A percentile compares a stretch with the other conserved stretches of the same genome.
Evolutionary conservation across 495 filamentous ascomycete genomes (phyloP).

Genomic region (Parachaetomium inaequale): DNA sequence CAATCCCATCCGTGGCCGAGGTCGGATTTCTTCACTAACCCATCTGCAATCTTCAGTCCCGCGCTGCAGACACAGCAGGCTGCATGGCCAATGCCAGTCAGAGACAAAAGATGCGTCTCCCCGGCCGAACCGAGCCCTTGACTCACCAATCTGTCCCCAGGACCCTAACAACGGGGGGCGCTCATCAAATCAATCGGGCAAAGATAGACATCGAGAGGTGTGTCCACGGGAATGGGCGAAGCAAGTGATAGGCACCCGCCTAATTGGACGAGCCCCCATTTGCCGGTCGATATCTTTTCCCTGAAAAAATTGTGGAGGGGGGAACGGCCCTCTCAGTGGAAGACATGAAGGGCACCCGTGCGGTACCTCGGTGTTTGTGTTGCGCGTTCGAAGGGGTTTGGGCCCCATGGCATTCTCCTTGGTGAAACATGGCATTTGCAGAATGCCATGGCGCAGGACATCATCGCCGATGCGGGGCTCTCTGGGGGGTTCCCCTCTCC

Average conservation of each 20-base stretch:
- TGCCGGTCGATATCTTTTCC: background rate
- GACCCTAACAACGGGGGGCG: too few relatives aligned
- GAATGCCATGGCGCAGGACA: constrained; percentile 21
- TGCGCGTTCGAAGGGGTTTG: background rate
- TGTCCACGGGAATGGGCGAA: too few relatives aligned
- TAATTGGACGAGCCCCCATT: background rate
- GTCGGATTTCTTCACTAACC: background rate
- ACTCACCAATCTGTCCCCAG: too few relatives aligned
- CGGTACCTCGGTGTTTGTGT: background rate
- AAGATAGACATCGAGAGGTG: too few relatives aligned
- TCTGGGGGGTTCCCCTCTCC: background rate
- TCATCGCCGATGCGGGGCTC: background rate
- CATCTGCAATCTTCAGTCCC: background rate
- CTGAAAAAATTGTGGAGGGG: background rate
- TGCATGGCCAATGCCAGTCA: too few relatives aligned
- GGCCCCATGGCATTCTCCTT: constrained; percentile 14
- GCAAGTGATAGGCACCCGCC: too few relatives aligned
- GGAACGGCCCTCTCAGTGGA: background rate
- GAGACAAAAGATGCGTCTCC: too few relatives aligned
- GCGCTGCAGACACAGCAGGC: background rate
- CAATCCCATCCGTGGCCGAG: background rate
- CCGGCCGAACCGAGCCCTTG: background rate
- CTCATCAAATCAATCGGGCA: too few relatives aligned
- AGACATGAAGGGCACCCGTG: background rate
- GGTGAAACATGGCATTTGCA: constrained; percentile 28